Conservation (phyloP, 257 asterid species). For the Solanum infundibuliforme region DNA sequence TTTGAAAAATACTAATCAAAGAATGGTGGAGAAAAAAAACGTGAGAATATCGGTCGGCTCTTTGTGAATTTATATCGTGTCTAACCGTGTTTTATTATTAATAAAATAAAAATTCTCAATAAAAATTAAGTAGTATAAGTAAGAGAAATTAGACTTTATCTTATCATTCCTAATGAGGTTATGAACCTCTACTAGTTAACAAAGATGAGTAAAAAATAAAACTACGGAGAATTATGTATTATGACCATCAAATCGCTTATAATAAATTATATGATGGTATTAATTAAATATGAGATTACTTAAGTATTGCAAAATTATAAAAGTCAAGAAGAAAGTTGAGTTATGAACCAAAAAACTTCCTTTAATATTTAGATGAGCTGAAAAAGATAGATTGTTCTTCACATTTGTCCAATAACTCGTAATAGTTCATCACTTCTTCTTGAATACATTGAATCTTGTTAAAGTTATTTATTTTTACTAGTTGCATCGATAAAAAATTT, state of each 20-base stretch:
- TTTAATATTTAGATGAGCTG: too few species aligned
- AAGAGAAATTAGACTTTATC: not conserved
- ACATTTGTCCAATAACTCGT: not conserved
- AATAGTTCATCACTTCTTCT: too few species aligned
- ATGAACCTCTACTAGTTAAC: not conserved
- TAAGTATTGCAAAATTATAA: too few species aligned
- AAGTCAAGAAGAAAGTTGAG: not conserved
- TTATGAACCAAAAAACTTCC: too few species aligned
- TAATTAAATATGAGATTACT: not conserved
- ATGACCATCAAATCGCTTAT: not conserved
- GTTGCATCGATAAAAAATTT: too few species aligned
- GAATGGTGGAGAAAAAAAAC: not conserved
- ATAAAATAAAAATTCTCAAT: not conserved
- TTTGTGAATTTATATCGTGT: not conserved
- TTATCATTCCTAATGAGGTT: not conserved
- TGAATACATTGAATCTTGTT: not conserved
- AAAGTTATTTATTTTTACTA: too few species aligned
- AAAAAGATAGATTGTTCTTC: not conserved
- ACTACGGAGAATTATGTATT: not conserved
- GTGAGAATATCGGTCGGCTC: not conserved
- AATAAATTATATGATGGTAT: not conserved
- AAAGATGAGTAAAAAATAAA: not conserved
- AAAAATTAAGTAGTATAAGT: not conserved
- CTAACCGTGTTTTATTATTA: not conserved
- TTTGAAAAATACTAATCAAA: not conserved